phyloP scores from a whole-genome alignment of 148 eudicot genomes.

The Camellia japonica region DNA sequence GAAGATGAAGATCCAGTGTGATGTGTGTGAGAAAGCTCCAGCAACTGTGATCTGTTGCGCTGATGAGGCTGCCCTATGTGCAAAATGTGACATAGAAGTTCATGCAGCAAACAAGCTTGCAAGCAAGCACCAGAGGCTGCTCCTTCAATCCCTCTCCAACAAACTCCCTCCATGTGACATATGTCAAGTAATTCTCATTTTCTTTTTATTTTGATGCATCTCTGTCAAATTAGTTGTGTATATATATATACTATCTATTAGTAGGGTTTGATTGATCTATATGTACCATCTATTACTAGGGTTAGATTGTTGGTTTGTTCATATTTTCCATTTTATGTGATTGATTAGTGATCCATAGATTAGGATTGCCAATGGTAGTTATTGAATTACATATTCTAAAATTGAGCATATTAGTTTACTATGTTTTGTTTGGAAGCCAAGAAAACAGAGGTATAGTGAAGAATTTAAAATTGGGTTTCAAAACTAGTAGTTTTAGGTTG shows the following conservation, averaged over 20 bases:
- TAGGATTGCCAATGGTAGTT: not conserved
- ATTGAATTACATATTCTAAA: not conserved
- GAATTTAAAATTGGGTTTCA: not conserved
- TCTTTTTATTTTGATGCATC: not conserved
- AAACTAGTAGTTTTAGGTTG: no score
- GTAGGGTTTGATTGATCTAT: no score
- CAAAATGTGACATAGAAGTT: slow-evolving; percentile 76
- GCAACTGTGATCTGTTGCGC: slow-evolving; percentile 97
- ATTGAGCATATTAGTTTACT: not conserved
- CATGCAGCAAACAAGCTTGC: slow-evolving; percentile 98
- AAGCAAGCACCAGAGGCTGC: slow-evolving; percentile 94
- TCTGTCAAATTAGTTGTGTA: not conserved
- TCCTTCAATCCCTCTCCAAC: slow-evolving; percentile 60
- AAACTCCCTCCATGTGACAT: slow-evolving; percentile 95
- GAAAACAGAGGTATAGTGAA: not conserved
- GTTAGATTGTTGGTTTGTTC: not conserved
- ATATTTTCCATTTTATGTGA: not conserved
- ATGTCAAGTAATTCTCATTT: slow-evolving; percentile 58
- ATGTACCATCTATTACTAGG: not conserved
- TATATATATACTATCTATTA: no score
- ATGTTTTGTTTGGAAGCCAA: not conserved
- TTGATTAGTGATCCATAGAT: not conserved
- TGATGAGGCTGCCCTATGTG: slow-evolving; percentile 93
- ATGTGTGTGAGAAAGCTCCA: slow-evolving; percentile 64
- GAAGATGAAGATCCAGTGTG: slow-evolving; percentile 62